Evolutionary conservation across 306 rosid genomes (phyloP), one percentile per base, ranked within the genome.

Genomic region (Prinsepia uniflora): DNA sequence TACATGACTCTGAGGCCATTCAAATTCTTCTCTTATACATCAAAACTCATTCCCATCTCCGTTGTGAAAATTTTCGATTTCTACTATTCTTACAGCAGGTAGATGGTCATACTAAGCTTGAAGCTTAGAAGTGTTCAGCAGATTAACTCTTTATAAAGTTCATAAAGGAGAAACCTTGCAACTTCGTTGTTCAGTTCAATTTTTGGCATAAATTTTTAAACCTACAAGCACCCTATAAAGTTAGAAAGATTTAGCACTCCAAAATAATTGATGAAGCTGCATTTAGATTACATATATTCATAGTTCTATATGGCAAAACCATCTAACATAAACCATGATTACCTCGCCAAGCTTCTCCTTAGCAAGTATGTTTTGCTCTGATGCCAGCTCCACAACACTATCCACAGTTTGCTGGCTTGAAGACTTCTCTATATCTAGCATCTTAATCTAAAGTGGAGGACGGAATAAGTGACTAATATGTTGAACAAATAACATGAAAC

Each of bases 391-490:
- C 82, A 83, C 89, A 56, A 88, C 82, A 74, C 77, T 80, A 78
- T 89, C 88, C 73, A 94, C 78, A 82, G 81, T 90, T 67, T 81
- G 82, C 81, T 89, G 88, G 84, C 90, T 90, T 48, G 96, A 94
- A 70, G 82, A 76, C 81, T 81, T 94, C 85, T 90, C 96, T 84
- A 74, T 74, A 79, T 90, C 87, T 88, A 94, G 79, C 76, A 75
- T 54, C 80, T 86, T 85, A 74, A 94, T 94, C 98, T 94, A 83
- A 75, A 69, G 43, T 63, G 56, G 40, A 72, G 6, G 46, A 72
- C 53, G 60, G 55, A 48, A 36, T 40, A 61, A 76, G 52, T 68
- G 75, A 63, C n/a, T 49, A 62, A 65, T n/a, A 53, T 48, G 15
- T 41, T 47, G 50, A 72, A 70, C 19, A 5, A 43, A 40, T 74